Conservation (phyloP, 345 rosid genomes). For the Adansonia digitata region DNA sequence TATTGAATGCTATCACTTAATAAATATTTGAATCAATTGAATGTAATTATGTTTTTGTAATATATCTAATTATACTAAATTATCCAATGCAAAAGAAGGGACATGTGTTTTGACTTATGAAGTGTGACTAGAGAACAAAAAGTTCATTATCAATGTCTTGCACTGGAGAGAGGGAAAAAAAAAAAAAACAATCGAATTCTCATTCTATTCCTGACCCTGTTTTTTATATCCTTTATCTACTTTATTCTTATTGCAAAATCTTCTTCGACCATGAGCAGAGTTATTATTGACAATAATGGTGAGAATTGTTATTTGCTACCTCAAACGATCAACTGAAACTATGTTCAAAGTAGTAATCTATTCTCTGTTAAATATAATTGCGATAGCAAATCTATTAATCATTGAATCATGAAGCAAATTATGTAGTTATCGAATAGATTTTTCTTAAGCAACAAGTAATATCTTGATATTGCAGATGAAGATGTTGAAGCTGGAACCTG, state of each 20-base stretch:
- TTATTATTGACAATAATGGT: not conserved
- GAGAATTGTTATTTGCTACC: not conserved
- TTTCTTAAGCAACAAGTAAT: not conserved
- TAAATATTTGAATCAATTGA: too few relatives aligned
- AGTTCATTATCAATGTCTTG: too few relatives aligned
- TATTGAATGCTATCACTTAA: too few relatives aligned
- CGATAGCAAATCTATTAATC: not conserved
- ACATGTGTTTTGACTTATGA: not conserved
- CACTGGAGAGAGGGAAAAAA: too few relatives aligned
- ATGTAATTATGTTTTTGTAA: too few relatives aligned
- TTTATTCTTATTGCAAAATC: not conserved
- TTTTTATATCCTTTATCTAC: too few relatives aligned
- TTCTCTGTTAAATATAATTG: not conserved
- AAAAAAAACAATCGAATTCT: too few relatives aligned
- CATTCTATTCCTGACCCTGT: too few relatives aligned
- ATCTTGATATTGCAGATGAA: constrained; percentile 55
- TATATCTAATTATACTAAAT: not conserved
- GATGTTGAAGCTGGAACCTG: constrained; percentile 60
- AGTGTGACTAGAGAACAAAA: too few relatives aligned
- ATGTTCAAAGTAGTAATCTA: too few relatives aligned
- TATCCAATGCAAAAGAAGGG: not conserved
- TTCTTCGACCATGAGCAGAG: not conserved
- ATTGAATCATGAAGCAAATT: not conserved
- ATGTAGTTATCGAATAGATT: not conserved
- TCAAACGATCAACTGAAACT: too few relatives aligned